Percentiles rank a stretch among this genome's conserved stretches.
These are phyloP conservation scores for Metschnikowia colocasiae DNA, from an alignment of 805 yeast genomes.

Conservation along the genomic window DNA sequence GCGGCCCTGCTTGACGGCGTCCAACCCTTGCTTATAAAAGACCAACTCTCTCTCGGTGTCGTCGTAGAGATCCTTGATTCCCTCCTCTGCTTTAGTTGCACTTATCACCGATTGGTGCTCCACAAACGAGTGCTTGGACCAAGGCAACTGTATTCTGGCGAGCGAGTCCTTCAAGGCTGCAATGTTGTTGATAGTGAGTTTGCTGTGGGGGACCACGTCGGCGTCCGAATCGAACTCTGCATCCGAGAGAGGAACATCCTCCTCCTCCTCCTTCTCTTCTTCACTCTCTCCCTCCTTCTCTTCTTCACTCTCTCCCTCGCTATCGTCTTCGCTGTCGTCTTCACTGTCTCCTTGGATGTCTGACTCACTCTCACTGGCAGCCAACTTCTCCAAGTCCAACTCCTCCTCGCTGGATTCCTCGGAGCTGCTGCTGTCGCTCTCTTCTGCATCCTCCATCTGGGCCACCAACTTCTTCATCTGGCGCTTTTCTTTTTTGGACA, in stretches of 20 bases:
- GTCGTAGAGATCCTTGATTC: conserved; percentile 84
- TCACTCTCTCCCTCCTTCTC: conserved; percentile 22
- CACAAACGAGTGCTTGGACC: conserved; percentile 64
- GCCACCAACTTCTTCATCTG: conserved; percentile 48
- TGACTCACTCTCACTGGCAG: conserved; percentile 2
- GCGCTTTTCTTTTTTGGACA: conserved; percentile 65
- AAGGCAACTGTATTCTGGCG: conserved; percentile 63
- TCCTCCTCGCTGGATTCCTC: conserved; percentile 53
- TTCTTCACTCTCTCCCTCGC: conserved; percentile 44
- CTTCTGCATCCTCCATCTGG: conserved; percentile 31
- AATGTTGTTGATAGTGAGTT: conserved; percentile 79
- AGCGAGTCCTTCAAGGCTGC: conserved; percentile 75
- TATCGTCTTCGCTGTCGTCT: conserved; percentile 7
- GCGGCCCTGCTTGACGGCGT: conserved; percentile 74
- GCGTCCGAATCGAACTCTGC: conserved; percentile 93
- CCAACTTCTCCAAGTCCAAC: conserved; percentile 26
- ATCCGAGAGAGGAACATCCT: conserved; percentile 83
- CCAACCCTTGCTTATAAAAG: conserved; percentile 90
- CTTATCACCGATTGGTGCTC: conserved; percentile 80
- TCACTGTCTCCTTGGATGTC: conserved; percentile 31
- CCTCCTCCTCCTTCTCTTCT: conserved; percentile 46
- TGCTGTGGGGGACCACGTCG: conserved; percentile 88
- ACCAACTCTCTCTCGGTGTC: conserved; percentile 95
- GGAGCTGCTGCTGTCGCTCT: conserved; percentile 35
- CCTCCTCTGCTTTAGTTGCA: conserved; percentile 54